These are phyloP conservation scores for Pouteria glomerata DNA, from an alignment of 148 eudicot species.

Conservation along the genomic window DNA sequence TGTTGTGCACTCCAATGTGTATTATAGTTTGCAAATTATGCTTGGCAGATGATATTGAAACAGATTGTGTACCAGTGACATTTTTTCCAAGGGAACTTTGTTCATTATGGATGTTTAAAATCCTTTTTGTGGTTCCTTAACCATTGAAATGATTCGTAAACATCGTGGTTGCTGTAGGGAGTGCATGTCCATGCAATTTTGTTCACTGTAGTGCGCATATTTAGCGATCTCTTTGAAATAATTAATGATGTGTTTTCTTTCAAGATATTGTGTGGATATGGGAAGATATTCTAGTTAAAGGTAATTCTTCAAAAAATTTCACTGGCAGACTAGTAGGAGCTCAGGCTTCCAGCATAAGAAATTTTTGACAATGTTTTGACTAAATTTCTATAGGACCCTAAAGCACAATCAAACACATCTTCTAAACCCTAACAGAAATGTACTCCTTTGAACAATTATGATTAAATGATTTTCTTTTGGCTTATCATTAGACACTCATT, in stretches of 20 bases:
- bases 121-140: neutral
- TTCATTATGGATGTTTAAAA: neutral
- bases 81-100: neutral
- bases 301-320: no score
- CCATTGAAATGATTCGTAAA: neutral
- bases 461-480: neutral
- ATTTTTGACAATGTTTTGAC: neutral
- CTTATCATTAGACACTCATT: neutral
- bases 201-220: no score
- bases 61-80: neutral
- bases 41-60: neutral
- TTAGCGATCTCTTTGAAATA: no score
- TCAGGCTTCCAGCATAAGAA: neutral
- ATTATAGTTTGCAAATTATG: neutral
- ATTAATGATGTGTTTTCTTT: no score
- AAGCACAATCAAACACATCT: neutral
- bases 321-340: neutral
- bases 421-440: neutral
- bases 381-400: neutral
- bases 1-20: neutral
- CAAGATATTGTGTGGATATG: no score
- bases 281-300: no score
- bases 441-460: neutral
- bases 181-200: neutral
- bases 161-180: neutral